These are phyloP conservation scores for Cynanchum wilfordii DNA, from an alignment of 257 asterid genomes.

Conservation along the genomic window DNA sequence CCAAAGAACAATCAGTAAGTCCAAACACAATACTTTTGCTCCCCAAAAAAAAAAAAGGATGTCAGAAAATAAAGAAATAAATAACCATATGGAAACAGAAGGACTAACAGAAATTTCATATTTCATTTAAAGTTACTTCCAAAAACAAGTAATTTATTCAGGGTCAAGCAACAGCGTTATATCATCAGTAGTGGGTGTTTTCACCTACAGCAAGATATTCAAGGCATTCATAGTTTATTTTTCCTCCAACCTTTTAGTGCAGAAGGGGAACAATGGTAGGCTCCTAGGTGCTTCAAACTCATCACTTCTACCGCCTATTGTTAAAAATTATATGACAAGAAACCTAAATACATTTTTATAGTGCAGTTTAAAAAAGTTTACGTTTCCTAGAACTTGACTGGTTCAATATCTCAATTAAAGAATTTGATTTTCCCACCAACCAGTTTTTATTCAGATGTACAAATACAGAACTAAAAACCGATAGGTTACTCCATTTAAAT, in stretches of 20 bases:
- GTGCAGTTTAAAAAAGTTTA: not conserved
- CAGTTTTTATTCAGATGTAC: not conserved
- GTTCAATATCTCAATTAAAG: not conserved
- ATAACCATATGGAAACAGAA: not conserved
- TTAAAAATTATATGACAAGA: not conserved
- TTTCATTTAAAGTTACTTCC: not conserved
- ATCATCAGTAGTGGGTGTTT: not conserved
- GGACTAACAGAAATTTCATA: not conserved
- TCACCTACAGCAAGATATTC: not conserved
- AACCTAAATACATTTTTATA: not conserved
- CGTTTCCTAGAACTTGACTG: not conserved
- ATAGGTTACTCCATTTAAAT: not conserved
- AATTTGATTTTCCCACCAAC: not conserved
- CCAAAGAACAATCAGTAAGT: conserved; percentile 20
- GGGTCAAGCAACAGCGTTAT: not conserved
- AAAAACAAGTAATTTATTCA: not conserved
- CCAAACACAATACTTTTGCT: not conserved
- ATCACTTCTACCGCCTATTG: not conserved
- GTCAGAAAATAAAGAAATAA: not conserved
- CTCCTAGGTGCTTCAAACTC: not conserved
- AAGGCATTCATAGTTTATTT: not conserved
- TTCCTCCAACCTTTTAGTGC: not conserved
- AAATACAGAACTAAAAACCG: not conserved
- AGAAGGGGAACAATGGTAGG: not conserved
- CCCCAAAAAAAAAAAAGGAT: not conserved